Percentiles rank a stretch among this genome's conserved stretches.
Conservation (phyloP, 495 filamentous ascomycete genomes). For the Letharia columbiana region DNA sequence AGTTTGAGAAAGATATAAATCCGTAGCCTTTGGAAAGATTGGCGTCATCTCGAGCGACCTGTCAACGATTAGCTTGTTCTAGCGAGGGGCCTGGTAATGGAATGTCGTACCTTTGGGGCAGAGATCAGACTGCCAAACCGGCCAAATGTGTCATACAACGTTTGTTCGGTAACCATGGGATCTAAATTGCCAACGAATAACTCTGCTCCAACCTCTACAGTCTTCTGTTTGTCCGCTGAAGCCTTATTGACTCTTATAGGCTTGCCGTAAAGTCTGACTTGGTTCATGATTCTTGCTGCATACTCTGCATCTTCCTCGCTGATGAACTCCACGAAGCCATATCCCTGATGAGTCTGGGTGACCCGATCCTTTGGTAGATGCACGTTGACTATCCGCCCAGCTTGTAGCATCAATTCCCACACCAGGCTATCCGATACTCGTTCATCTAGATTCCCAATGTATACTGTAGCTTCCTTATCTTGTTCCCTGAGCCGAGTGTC, state of each 20-base stretch:
- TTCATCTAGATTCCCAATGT: slow-evolving; percentile 97
- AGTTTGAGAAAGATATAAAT: slow-evolving; percentile 88
- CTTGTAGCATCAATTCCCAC: slow-evolving; percentile 97
- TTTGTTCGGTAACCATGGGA: slow-evolving; percentile 89
- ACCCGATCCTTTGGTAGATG: slow-evolving; percentile 97
- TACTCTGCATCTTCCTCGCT: slow-evolving; percentile 96
- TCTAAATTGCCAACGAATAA: slow-evolving; percentile 96
- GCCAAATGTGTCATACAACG: slow-evolving; percentile 93
- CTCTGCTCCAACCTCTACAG: slow-evolving; percentile 91
- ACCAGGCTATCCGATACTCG: slow-evolving; percentile 82
- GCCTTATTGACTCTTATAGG: slow-evolving; percentile 96
- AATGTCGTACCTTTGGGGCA: slow-evolving; percentile 58
- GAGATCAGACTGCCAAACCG: slow-evolving; percentile 81
- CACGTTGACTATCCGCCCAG: slow-evolving; percentile 91
- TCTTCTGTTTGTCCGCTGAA: slow-evolving; percentile 92
- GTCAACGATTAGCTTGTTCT: slow-evolving; percentile 18
- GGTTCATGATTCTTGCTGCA: slow-evolving; percentile 93
- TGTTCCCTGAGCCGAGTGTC: slow-evolving; percentile 63
- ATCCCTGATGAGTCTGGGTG: slow-evolving; percentile 92
- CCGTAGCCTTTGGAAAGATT: slow-evolving; percentile 93
- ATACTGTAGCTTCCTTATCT: slow-evolving; percentile 97
- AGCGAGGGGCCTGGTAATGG: not conserved
- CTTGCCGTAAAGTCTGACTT: slow-evolving; percentile 86
- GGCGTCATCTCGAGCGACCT: slow-evolving; percentile 85
- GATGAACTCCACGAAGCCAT: slow-evolving; percentile 97